Base-by-base conservation (phyloP, 345 rosid species). In the Garcia nutans region DNA sequence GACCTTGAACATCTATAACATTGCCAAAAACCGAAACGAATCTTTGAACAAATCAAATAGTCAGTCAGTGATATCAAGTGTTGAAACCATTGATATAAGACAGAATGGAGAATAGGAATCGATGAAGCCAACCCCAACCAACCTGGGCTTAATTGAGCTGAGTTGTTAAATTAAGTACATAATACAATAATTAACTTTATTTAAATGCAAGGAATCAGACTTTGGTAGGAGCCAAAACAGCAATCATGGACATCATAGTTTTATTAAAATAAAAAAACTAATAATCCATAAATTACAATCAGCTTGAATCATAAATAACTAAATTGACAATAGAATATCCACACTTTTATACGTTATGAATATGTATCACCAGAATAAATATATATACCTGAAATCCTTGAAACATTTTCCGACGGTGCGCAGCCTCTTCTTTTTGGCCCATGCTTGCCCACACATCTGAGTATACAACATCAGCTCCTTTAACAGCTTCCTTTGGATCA, bases 401-500 rank as follows among this genome's bases (percentile, higher is more conserved):
- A 74, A 96, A 93, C 49, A 77, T 92, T 88, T 92, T 85, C 31
- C 77, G 90, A 37, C 98, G 95, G 65, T 82, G 66, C 66, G 92
- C 97, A 73, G 98, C 97, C 88, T 96, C 98, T 72, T 96, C 96
- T 83, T 92, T 96, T 75, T 96, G 99, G 31, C 99, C 98, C 98
- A 92, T 89, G 81, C 98, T 93, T 71, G 99, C 98, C 99, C 98
- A 91, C 73, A 88, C 98, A 82, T 96, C 99, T 22, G 99, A 93
- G 87, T 89, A 96, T n/a, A 96, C 98, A 74, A 96, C 97, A 90
- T 96, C 97, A 75, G 97, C 97, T 76, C 89, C 95, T 76, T 73
- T 79, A 23, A 96, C 94, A 77, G 93, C 98, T 86, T 93, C 97
- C 77, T 86, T 92, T 31, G 93, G 89, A 82, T 96, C 97, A 79